Evolutionary conservation across 805 yeast genomes (phyloP).

Genomic region (Kodamaea restingae): DNA sequence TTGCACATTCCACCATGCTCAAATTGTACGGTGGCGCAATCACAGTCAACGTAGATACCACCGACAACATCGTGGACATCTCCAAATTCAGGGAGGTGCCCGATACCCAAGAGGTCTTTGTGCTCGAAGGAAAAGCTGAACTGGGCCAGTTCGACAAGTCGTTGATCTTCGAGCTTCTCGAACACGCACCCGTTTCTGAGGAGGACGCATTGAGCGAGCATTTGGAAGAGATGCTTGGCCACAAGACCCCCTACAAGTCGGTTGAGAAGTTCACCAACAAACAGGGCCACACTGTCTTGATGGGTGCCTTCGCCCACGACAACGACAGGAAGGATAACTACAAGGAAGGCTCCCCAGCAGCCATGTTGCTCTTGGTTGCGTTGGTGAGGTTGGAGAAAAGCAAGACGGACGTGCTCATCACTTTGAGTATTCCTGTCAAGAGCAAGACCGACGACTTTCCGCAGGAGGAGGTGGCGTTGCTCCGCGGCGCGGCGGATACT

Average conservation of each 20-base stretch:
- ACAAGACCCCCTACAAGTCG: conserved; percentile 9
- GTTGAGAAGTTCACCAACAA: conserved; percentile 4
- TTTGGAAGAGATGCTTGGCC: conserved; percentile 47
- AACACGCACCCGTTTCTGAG: conserved; percentile 37
- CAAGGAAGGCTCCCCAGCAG: conserved; percentile 12
- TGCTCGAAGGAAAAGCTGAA: conserved; percentile 36
- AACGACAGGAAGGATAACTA: conserved; percentile 13
- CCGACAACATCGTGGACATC: conserved; percentile 71
- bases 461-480: conserved; percentile 16
- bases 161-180: conserved; percentile 62
- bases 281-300: conserved; percentile 6
- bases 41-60: conserved; percentile 25
- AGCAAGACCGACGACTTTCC: conserved; percentile 8
- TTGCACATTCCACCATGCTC: conserved; percentile 4
- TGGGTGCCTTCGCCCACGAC: conserved; percentile 5
- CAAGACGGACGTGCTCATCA: conserved; percentile 57
- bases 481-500: conserved; percentile 26
- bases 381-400: conserved; percentile 49
- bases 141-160: conserved; percentile 43
- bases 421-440: conserved; percentile 52
- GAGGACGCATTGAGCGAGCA: conserved; percentile 50
- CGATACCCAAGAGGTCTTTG: conserved; percentile 89
- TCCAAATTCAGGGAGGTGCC: conserved; percentile 79
- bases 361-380: conserved; percentile 51
- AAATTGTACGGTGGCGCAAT: conserved; percentile 82